Evolutionary conservation across 2,329 filamentous ascomycete species (phyloP), one percentile per base, ranked within the genome.

Genomic region (Monosporascus sp.): DNA sequence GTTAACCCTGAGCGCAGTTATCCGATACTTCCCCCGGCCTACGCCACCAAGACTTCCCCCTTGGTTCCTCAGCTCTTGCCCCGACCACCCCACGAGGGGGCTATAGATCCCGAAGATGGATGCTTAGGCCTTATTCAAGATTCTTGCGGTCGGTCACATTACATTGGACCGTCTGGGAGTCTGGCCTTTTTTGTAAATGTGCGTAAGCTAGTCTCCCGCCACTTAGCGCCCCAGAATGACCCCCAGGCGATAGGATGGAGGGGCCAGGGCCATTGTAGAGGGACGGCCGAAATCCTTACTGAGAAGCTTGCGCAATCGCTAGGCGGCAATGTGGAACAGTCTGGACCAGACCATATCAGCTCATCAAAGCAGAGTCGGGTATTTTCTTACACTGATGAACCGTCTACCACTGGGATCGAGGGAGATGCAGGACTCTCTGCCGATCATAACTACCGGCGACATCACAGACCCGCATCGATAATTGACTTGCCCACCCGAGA

Each of bases 401-500:
- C 43, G 17, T 26, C n/a, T 17, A 9, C n/a, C 43, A 17, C 4
- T 17, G 11, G 22, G 26, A 27, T 26, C 6, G 43, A 46, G 22
- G 9, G n/a, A 11, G 22, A 44, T 20, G 19, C 24, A 27, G 22
- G 51, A 54, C 11, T 52, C 46, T 50, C 54, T 14, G 43, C 55
- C 36, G 56, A 56, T 16, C 51, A 59, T 5, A 60, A 60, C 24
- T 57, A 62, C n/a, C 54, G 58, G 52, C 54, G 57, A 7, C 56
- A 61, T 22, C 61, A 58, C 47, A 56, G 56, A 24, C 54, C 56
- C 16, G 55, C 57, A 7, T 61, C 58, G 16, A 31, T 40, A 41
- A 55, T 64, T 14, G 52, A 59, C 9, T 55, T 76, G 16, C 73
- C 73, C 1, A 54, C 64, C 1, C 67, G 62, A 46, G 64, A 69